A percentile compares a stretch with the other conserved stretches of the same genome.
Evolutionary conservation across 139 green algal species (phyloP).

Genomic region (Tetratostichococcus sp.): DNA sequence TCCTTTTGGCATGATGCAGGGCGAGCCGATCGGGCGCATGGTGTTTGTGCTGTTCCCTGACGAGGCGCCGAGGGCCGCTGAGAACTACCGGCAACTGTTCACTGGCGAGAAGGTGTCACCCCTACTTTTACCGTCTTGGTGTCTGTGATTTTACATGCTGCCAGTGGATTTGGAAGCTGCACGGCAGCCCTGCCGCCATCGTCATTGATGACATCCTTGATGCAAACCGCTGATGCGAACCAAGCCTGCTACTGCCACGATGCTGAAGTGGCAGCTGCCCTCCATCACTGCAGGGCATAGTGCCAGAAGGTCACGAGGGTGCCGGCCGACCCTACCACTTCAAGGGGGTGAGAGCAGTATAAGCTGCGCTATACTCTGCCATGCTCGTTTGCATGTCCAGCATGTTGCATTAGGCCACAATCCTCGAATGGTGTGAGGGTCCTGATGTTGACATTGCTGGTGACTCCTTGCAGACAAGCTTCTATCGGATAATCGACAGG

Average conservation of each 20-base stretch:
- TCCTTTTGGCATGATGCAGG: no score
- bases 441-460: background rate
- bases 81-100: conserved; percentile 61
- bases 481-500: conserved; percentile 51
- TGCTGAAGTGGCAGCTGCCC: no score
- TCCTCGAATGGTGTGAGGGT: no score
- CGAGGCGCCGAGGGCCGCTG: conserved; percentile 28
- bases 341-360: conserved; percentile 26
- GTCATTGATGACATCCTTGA: no score
- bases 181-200: background rate
- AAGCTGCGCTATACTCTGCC: no score
- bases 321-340: conserved; percentile 45
- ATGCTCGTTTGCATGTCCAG: no score
- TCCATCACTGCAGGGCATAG: conserved; percentile 33
- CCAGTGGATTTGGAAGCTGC: no score
- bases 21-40: conserved; percentile 25
- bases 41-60: conserved; percentile 40
- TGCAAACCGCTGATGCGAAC: no score
- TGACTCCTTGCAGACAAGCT: background rate
- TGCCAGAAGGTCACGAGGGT: conserved; percentile 42
- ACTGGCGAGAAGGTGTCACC: conserved; percentile 33
- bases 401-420: no score
- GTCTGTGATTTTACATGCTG: background rate
- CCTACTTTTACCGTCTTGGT: background rate
- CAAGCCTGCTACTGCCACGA: no score